Evolutionary conservation across 208 protist genomes (phyloP), one percentile per base, ranked within the genome.

Genomic region (Borovskyia barvae): DNA sequence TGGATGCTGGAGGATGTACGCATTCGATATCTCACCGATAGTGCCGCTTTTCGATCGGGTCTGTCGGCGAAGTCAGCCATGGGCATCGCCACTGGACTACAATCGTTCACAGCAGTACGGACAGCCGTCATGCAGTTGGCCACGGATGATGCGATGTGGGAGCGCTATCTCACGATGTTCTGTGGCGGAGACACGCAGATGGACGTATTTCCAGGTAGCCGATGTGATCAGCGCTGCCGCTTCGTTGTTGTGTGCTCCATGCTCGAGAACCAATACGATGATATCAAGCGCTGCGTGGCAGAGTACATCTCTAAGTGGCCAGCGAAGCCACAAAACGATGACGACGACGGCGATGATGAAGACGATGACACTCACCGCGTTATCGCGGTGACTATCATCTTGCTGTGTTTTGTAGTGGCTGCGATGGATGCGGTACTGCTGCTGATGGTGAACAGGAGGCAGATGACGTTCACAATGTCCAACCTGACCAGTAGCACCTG

Each of bases 211-310:
- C 75, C 73, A 0, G 32, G 32, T 0, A 35, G 26, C 37, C 33
- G 29, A 7, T 87, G 81, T 47, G 66, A 75, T 43, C 30, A 33
- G 8, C 81, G 70, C 54, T 89, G 81, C 72, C 87, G 83, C 25
- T 61, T 59, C 9, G 41, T 79, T 5, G 43, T 73, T 30, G 63
- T 80, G 11, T 90, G 83, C 66, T 57, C 74, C 24, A 87, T 90
- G 76, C 39, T 72, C 9, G 65, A 66, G 57, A 62, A 52, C 14
- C 30, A 45, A 9, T 68, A 75, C 65, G 26, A 62, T 11, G 35
- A 66, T 6, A 77, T 89, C 20, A 53, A 74, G 36, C 26, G 14
- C 3, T 92, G 81, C 50, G 62, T 80, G 12, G 36, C 19, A 4
- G 22, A 75, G 1, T 50, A 51, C 30, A 35, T 19, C 2, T 43